These are phyloP conservation scores for Pichia nanzhaoensis DNA, from an alignment of 805 yeast species.

Conservation along the genomic window DNA sequence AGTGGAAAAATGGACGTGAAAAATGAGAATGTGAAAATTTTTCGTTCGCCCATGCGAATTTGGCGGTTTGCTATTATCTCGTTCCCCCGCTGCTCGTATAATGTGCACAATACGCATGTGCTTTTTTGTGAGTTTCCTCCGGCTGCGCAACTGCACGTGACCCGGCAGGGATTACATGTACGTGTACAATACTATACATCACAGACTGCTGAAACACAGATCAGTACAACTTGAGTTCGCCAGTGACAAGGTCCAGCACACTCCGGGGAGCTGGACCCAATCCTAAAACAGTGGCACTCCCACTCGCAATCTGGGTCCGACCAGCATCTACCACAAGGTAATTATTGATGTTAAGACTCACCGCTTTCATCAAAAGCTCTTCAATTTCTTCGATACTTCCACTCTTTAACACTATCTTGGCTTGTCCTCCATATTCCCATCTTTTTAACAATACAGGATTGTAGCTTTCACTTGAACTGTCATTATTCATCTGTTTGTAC, in stretches of 20 bases:
- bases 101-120: constrained; percentile 1
- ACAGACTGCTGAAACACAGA: no score
- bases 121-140: background rate
- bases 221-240: constrained; percentile 66
- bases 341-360: constrained; percentile 70
- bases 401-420: constrained; percentile 82
- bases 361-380: constrained; percentile 70
- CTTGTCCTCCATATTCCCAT: constrained; percentile 87
- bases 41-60: no score
- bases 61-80: no score
- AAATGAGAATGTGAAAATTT: background rate
- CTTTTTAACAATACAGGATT: constrained; percentile 59
- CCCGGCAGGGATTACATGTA: no score
- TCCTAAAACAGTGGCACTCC: constrained; percentile 94
- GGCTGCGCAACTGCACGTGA: no score
- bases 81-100: no score
- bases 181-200: no score
- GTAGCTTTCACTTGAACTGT: constrained; percentile 43
- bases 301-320: constrained; percentile 92
- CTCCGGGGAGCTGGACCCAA: constrained; percentile 92
- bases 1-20: background rate
- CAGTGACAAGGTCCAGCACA: constrained; percentile 75
- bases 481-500: constrained; percentile 55
- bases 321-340: constrained; percentile 93
- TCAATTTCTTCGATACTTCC: constrained; percentile 67